Evolutionary conservation across 805 yeast species (phyloP), one percentile per base, ranked within the genome.

Genomic region (Zygosaccharomyces kombuchaensis): DNA sequence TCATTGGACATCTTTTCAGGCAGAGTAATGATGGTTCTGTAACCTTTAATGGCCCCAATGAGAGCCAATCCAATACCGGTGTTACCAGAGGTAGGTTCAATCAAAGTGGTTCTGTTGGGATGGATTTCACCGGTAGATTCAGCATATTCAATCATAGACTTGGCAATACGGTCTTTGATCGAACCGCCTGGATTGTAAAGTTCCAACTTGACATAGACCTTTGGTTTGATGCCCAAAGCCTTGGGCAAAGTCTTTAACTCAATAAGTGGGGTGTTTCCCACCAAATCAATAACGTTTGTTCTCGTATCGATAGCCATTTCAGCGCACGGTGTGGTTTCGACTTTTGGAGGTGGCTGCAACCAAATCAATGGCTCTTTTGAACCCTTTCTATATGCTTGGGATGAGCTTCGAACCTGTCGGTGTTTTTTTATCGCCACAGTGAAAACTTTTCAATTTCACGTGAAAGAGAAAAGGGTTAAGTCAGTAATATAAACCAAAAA

Each of bases 1-100:
- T 87, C 96, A 66, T 87, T 87, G 35, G 91, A 84, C 96, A 87
- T 87, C 71, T 87, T 87, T 71, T 87, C 95, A 13, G 96, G 96
- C 54, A 87, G 74, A 4, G 95, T 87, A 65, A 87, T 87, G 60
- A 87, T 87, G 41, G 91, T 84, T 66, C 91, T 74, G 70, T 87
- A 87, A 40, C 95, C 95, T 61, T 78, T 81, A 35, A 87, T 87
- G 34, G 95, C 95, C 57, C 93, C 96, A 14, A 85, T 80, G 22
- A 87, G 73, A 9, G 96, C 96, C 55, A 87, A 74, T 48, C 95
- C 96, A 60, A 87, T 87, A 68, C 96, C 96, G 36, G 96, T 87
- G 70, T 87, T 87, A 60, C 96, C 96, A 9, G 91, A 83, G 9
- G 95, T 87, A 45, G 95, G 95, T 68, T 87, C 96, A 55, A 87